These are phyloP conservation scores for Herpetospermum pedunculosum DNA, from an alignment of 306 rosid species.

Conservation along the genomic window DNA sequence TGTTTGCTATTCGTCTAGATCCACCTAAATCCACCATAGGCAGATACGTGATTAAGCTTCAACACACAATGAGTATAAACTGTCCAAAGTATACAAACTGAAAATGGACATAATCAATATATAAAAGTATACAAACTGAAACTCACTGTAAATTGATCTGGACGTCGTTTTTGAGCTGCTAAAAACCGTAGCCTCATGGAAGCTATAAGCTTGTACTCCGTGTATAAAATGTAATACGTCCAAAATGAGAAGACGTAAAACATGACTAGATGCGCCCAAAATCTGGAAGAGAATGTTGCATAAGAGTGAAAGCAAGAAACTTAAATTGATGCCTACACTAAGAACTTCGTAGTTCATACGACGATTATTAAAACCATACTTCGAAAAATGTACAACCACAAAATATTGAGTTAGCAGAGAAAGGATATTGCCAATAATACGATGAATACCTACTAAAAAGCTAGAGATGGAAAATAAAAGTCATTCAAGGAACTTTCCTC, in stretches of 20 bases:
- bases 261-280: slow-evolving; percentile 70
- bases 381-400: not conserved
- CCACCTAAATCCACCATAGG: not conserved
- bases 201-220: slow-evolving; percentile 52
- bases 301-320: slow-evolving; percentile 9
- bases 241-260: slow-evolving; percentile 66
- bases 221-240: slow-evolving; percentile 70
- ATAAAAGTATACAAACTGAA: not conserved
- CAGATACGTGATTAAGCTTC: not conserved
- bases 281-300: slow-evolving; percentile 32
- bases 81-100: not conserved
- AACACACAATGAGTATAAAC: not conserved
- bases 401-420: not conserved
- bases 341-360: not conserved
- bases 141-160: slow-evolving; percentile 72
- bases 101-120: not conserved
- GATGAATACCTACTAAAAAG: not conserved
- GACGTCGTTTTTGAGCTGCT: slow-evolving; percentile 67
- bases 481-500: not conserved
- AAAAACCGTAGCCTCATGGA: slow-evolving; percentile 60
- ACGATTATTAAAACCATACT: not conserved
- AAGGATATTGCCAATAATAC: not conserved
- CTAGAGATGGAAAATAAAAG: not conserved
- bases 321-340: not conserved
- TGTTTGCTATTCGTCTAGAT: not conserved